Percentiles rank a stretch among this genome's conserved stretches.
phyloP scores from a whole-genome alignment of 768 basidiomycete genomes.

The Termitomyces heimii region DNA sequence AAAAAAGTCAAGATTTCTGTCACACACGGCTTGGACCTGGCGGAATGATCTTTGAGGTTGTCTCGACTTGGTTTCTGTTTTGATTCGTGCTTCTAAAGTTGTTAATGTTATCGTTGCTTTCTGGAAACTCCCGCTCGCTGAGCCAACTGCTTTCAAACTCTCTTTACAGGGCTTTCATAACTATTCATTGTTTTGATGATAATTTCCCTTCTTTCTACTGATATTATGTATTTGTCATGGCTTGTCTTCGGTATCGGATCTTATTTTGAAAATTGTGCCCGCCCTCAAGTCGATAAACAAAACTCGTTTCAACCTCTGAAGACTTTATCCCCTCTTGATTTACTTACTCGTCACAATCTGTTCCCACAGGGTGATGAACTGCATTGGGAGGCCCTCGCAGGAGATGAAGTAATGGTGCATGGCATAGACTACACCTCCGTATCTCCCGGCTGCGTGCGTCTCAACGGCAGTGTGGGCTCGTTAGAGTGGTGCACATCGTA shows the following conservation, averaged over 20 bases:
- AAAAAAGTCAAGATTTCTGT: slow-evolving; percentile 73
- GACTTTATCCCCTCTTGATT: slow-evolving; percentile 37
- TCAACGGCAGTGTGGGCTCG: slow-evolving; percentile 64
- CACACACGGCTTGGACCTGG: slow-evolving; percentile 63
- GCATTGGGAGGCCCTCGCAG: slow-evolving; percentile 67
- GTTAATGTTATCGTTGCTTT: neutral
- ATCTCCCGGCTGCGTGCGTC: slow-evolving; percentile 62
- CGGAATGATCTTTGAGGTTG: slow-evolving; percentile 41
- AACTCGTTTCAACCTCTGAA: neutral
- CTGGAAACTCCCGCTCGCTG: neutral
- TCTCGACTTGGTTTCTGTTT: neutral
- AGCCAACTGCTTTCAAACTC: neutral
- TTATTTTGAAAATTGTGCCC: slow-evolving; percentile 8
- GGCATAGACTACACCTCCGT: slow-evolving; percentile 87
- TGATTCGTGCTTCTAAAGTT: neutral
- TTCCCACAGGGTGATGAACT: slow-evolving; percentile 34
- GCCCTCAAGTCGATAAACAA: slow-evolving; percentile 18
- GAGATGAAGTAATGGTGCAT: slow-evolving; percentile 87
- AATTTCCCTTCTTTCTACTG: neutral
- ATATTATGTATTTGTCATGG: too few relatives aligned
- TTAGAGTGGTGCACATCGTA: slow-evolving; percentile 78
- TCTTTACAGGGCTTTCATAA: neutral
- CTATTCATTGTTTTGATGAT: neutral
- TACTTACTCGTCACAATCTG: slow-evolving; percentile 28
- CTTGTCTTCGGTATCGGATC: neutral